Evolutionary conservation across 176 grass and related monocot genomes (phyloP).

Genomic region (Triticum aestivum): DNA sequence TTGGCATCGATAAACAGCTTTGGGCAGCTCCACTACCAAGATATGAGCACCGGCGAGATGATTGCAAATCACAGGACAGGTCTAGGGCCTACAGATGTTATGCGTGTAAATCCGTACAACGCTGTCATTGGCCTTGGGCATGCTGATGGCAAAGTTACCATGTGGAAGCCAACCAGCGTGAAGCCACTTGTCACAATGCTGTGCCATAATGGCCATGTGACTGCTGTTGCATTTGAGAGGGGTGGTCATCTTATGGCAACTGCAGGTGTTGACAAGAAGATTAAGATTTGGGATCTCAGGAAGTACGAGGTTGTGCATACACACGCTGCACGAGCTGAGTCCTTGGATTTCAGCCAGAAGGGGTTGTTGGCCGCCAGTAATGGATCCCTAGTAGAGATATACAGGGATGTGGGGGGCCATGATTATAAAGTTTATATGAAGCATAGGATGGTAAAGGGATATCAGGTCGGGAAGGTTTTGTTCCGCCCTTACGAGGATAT

Average conservation of each 20-base stretch:
- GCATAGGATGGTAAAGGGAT: constrained; percentile 74
- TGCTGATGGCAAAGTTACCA: constrained; percentile 73
- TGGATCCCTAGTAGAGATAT: constrained; percentile 74
- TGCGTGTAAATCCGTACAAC: constrained; percentile 90
- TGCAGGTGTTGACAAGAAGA: constrained; percentile 70
- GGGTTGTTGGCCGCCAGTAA: constrained; percentile 63
- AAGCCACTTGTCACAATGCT: constrained; percentile 84
- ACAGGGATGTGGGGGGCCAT: constrained; percentile 61
- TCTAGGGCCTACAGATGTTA: constrained; percentile 60
- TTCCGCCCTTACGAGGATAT: constrained; percentile 93
- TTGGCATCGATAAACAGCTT: constrained; percentile 81
- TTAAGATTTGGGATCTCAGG: constrained; percentile 93
- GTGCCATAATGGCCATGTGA: constrained; percentile 68
- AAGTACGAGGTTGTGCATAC: constrained; percentile 68
- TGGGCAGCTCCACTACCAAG: constrained; percentile 91
- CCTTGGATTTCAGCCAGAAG: constrained; percentile 90
- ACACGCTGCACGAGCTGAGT: constrained; percentile 44
- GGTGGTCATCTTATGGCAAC: constrained; percentile 82
- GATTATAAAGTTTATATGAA: constrained; percentile 71
- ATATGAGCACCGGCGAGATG: constrained; percentile 91
- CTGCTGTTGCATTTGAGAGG: constrained; percentile 65
- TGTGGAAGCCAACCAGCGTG: constrained; percentile 92
- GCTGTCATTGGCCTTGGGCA: constrained; percentile 82
- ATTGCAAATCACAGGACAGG: constrained; percentile 71
- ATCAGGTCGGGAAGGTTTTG: constrained; percentile 61